Conservation (phyloP, 345 rosid genomes). For the Hibiscus tridactylites region DNA sequence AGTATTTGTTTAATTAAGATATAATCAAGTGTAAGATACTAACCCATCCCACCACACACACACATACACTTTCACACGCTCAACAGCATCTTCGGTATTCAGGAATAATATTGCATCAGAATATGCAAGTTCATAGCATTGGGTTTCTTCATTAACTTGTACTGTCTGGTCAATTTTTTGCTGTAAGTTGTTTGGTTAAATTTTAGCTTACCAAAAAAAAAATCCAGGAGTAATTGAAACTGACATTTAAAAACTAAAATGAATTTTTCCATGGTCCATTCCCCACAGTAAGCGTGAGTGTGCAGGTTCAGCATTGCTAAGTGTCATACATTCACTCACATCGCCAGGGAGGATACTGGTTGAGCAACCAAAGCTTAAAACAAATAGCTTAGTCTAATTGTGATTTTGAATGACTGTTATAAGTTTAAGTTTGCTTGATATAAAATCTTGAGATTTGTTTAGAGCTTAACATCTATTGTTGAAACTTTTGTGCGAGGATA, state of each 20-base stretch:
- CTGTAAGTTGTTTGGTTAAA: neutral
- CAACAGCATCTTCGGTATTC: neutral
- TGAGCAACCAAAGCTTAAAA: neutral
- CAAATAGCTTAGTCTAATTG: neutral
- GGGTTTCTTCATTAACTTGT: neutral
- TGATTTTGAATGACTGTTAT: neutral
- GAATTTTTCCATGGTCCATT: neutral
- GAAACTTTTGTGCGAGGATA: conserved; percentile 44
- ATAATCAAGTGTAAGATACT: neutral
- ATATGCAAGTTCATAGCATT: neutral
- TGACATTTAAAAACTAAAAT: neutral
- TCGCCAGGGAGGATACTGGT: neutral
- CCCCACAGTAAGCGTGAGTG: neutral
- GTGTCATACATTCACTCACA: neutral
- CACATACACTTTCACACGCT: neutral
- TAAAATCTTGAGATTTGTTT: conserved; percentile 1
- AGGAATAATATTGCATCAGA: neutral
- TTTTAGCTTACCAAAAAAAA: neutral
- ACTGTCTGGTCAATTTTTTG: neutral
- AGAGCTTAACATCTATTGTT: conserved; percentile 6
- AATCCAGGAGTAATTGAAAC: neutral
- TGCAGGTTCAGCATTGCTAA: neutral
- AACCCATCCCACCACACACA: neutral
- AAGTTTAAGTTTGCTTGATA: conserved; percentile 2
- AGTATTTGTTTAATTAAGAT: neutral